These are phyloP conservation scores for Penicillium sp. DNA, from an alignment of 2,329 filamentous ascomycete species.

Conservation along the genomic window DNA sequence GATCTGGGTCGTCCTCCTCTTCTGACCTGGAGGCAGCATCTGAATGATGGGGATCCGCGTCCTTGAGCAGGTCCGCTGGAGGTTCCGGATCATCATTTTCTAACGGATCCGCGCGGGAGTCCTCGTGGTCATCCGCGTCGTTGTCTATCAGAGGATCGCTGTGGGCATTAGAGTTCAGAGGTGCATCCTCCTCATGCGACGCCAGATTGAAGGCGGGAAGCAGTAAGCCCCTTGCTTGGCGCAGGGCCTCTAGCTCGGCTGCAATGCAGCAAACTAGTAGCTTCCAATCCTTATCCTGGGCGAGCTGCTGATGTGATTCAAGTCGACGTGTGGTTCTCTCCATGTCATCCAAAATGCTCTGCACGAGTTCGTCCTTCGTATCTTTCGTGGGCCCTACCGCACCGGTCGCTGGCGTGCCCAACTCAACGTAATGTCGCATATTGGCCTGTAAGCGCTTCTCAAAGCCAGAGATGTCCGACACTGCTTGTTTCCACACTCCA, in stretches of 20 bases:
- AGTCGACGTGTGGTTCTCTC: conserved; percentile 46
- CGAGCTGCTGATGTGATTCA: conserved; percentile 49
- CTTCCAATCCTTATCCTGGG: conserved; percentile 56
- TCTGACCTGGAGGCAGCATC: conserved; percentile 30
- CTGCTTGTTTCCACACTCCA: conserved; percentile 55
- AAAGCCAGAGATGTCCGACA: conserved; percentile 52
- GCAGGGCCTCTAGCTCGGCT: conserved; percentile 57
- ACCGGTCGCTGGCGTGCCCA: conserved; percentile 19
- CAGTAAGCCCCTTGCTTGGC: conserved; percentile 39
- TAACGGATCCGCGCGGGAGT: conserved; percentile 19
- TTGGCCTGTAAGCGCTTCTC: conserved; percentile 38
- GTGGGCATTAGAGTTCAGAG: conserved; percentile 10
- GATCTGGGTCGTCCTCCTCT: conserved; percentile 45
- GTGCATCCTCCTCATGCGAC: conserved; percentile 16
- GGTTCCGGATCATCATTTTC: conserved; percentile 35
- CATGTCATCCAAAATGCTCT: conserved; percentile 45
- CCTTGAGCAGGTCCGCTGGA: conserved; percentile 37
- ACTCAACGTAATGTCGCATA: conserved; percentile 34
- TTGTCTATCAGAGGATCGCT: conserved; percentile 7
- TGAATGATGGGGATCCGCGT: conserved; percentile 23
- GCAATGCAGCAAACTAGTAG: conserved; percentile 60
- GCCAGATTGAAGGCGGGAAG: conserved; percentile 32
- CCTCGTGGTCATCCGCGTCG: conserved; percentile 1
- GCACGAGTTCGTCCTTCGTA: conserved; percentile 26
- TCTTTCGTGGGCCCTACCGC: conserved; percentile 11